Percentiles rank a stretch among this genome's conserved stretches.
These are phyloP conservation scores for Lavandula angustifolia DNA, from an alignment of 257 asterid species.

Conservation along the genomic window DNA sequence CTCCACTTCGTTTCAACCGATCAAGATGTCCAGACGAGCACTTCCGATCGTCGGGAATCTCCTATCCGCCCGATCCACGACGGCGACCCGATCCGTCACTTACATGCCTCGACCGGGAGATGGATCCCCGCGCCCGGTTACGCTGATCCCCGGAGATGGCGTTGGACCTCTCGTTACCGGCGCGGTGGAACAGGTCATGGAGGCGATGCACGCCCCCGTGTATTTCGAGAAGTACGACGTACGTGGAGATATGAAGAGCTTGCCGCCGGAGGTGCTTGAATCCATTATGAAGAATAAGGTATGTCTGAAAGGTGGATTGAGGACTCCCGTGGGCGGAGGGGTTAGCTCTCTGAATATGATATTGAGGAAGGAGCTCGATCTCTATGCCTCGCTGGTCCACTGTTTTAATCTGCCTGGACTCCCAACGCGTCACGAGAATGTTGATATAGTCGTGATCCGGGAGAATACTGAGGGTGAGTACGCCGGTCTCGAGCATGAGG, in stretches of 20 bases:
- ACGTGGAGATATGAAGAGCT: slow-evolving; percentile 76
- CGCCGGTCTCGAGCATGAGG: slow-evolving; percentile 98
- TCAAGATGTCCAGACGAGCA: slow-evolving; percentile 45
- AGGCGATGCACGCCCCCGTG: slow-evolving; percentile 94
- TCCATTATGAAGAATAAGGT: slow-evolving; percentile 87
- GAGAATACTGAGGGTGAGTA: slow-evolving; percentile 98
- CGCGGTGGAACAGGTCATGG: slow-evolving; percentile 97
- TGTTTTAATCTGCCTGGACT: slow-evolving; percentile 84
- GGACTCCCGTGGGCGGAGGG: slow-evolving; percentile 94
- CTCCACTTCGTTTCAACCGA: not conserved
- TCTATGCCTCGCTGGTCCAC: slow-evolving; percentile 89
- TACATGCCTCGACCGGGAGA: slow-evolving; percentile 99
- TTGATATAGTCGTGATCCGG: slow-evolving; percentile 87
- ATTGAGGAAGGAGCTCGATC: slow-evolving; percentile 90
- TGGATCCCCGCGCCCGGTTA: slow-evolving; percentile 77
- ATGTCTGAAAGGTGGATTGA: slow-evolving; percentile 86
- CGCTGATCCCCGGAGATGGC: slow-evolving; percentile 94
- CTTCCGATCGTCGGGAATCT: slow-evolving; percentile 50
- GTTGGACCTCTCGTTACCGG: slow-evolving; percentile 93
- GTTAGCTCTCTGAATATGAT: slow-evolving; percentile 83
- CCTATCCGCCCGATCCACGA: slow-evolving; percentile 36
- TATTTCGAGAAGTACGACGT: slow-evolving; percentile 75
- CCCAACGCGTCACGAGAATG: slow-evolving; percentile 81
- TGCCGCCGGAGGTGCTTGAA: slow-evolving; percentile 73
- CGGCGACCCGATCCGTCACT: slow-evolving; percentile 71